Evolutionary conservation across 768 basidiomycete genomes (phyloP), one percentile per base, ranked within the genome.

Genomic region (Leccinum subgranulosum): DNA sequence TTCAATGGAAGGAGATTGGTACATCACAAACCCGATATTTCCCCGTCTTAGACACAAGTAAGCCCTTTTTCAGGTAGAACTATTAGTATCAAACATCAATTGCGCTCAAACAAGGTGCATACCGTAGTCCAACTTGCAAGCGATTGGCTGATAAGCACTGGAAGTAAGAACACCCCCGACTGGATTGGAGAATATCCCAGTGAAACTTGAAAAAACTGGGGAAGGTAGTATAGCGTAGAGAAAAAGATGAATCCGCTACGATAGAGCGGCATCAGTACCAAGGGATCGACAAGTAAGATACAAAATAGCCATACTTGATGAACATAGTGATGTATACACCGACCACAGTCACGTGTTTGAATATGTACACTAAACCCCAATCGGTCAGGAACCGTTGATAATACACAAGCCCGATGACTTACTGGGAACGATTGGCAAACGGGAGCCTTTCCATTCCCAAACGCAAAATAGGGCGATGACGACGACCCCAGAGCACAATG

Each of bases 161-260:
- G 88, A 9, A 93, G 80, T 0, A 90, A 76, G 63, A 90, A 84
- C 3, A 88, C 70, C 1, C 84, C 84, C 3, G 81, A 81, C 66
- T 77, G 80, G 45, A 89, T 82, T 1, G 90, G 84, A 8, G 82
- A 80, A 59, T 81, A 84, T 5, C 84, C 84, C n/a, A 85, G 71
- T 4, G 82, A 86, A 9, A 88, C 82, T 72, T 90, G 88, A 72
- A 89, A 87, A 67, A 83, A 90, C 60, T 87, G 84, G 2, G 90
- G 88, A 0, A 91, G 77, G 64, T 88, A 89, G 69, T 84, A 89
- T 12, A 88, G 66, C 9, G 85, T 79, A 17, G 82, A 85, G 69
- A 80, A 84, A 68, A 84, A 85, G 3, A 84, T 74, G 60, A 85
- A 80, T 25, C 83, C 84, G 50, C 84, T 86, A 56, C 9, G 14